Base-by-base conservation (phyloP, 1,139 yeast species). In the Diutina rugosa region DNA sequence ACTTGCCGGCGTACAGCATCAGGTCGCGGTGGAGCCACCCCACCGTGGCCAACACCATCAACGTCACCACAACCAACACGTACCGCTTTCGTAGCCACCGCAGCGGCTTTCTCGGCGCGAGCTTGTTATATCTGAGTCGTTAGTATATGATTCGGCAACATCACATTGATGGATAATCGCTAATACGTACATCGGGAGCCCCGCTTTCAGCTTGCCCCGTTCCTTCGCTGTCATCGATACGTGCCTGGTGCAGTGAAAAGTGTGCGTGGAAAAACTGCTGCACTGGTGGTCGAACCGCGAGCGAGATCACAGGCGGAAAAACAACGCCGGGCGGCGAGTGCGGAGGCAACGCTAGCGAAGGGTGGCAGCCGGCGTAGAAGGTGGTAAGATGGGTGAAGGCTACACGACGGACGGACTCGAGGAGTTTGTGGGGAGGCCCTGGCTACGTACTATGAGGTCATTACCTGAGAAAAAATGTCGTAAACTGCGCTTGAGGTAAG, bases 61-160 rank as follows among this genome's bases (percentile, higher is more conserved):
- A 5, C 21, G 32, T 14, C 7, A 49, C 10, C 14, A 49, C 4
- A 14, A n/a, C 28, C 21, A 49, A n/a, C n/a, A 49, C 18, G 21
- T 32, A 30, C 7, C 51, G 51, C 18, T 49, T 49, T 32, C 53
- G 53, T 49, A 49, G 53, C 53, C 53, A 49, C 18, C 53, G 14
- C n/a, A 18, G 18, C 6, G 26, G n/a, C n/a, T 21, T 9, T 18
- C 16, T 49, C n/a, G 53, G 53, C 28, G 26, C 18, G 29, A 49
- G 18, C 35, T 49, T 49, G 16, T 49, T 49, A 18, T 49, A 49
- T 9, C 53, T 49, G n/a, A 4, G 16, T 6, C 5, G 53, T 49
- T 49, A 49, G 53, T 49, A 49, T 29, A 21, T 28, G 35, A 47
- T 16, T 28, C 9, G 26, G 21, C 7, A 46, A 46, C 9, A 21